Evolutionary conservation across 495 filamentous ascomycete species (phyloP).

Genomic region (Echria macrotheca): DNA sequence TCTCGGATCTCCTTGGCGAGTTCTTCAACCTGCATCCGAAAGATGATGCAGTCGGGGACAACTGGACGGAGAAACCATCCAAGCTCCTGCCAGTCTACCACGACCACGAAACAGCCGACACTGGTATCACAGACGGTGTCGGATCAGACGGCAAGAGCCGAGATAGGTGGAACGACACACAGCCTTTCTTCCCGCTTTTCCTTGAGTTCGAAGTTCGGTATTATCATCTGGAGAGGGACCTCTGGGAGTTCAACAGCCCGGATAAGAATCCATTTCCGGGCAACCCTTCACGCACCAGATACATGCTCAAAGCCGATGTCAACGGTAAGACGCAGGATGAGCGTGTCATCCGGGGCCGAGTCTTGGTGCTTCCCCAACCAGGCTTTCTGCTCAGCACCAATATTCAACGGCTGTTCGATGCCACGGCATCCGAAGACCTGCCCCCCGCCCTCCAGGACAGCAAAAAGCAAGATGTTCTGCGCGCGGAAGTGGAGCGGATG

Average conservation of each 20-base stretch:
- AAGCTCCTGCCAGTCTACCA: not conserved
- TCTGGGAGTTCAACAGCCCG: conserved; percentile 26
- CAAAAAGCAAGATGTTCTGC: not conserved
- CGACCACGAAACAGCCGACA: not conserved
- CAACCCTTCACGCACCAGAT: not conserved
- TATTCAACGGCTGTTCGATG: conserved; percentile 32
- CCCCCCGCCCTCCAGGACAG: not conserved
- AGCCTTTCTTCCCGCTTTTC: conserved; percentile 48
- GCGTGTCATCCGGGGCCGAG: conserved; percentile 32
- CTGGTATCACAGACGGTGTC: not conserved
- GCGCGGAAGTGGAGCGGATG: conserved; percentile 12
- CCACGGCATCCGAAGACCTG: conserved; percentile 20
- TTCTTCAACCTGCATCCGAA: not conserved
- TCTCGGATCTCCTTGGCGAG: not conserved
- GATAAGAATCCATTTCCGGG: conserved; percentile 9
- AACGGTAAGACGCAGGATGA: conserved; percentile 19
- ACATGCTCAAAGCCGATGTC: not conserved
- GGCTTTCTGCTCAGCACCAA: conserved; percentile 30
- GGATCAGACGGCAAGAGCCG: conserved; percentile 10
- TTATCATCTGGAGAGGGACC: conserved; percentile 34
- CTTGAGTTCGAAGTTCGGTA: conserved; percentile 52
- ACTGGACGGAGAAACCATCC: not conserved
- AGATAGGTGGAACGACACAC: conserved; percentile 35
- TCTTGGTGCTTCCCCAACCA: conserved; percentile 42
- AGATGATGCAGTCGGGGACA: not conserved